Base-by-base conservation (phyloP, 495 filamentous ascomycete genomes). In the Elaphomyces granulatus region DNA sequence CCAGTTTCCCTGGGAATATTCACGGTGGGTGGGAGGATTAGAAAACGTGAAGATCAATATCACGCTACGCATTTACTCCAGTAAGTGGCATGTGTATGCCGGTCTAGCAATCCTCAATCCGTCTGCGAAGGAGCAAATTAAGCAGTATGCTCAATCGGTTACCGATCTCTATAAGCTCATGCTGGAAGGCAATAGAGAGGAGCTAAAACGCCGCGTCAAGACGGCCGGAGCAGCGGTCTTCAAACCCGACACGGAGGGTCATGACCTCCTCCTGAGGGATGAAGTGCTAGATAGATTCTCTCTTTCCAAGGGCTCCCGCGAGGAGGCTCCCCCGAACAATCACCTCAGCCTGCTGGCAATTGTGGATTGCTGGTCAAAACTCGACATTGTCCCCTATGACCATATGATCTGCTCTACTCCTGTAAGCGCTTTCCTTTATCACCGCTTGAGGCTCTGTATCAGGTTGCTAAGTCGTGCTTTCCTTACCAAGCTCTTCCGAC, bases 41-140 rank as follows among this genome's bases (percentile, higher is more conserved):
- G 90, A 98, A 64, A 98, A 98, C 60, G 85, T 96, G 53, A 98
- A 98, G 65, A 95, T 95, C 61, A 98, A 98, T 59, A 75, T 95
- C 44, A 96, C 85, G 30, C 61, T 98, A 44, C 84, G 90, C 49
- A 98, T 98, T 58, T 98, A 95, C 63, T 78, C 81, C 42, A 92
- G 93, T 58, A 96, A 95, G 59, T 98, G 90, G 90, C 90, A 98
- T 60, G 90, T 98, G 40, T 98, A 98, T 57, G 90, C 90, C 21
- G 90, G 90, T 3, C 77, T 98, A 4, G 90, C 92, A 4, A 98
- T 98, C 57, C 70, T 98, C 30, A 98, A 98, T 56, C 87, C 87
- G 3, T 75, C 81, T 16, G 90, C 90, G 2, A 83, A 85, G 54
- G 67, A 77, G 57, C 90, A 98, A 57, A 96, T 98, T 52, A 68